phyloP scores from a whole-genome alignment of 2,329 filamentous ascomycete species.

The Simplicillium aogashimaense region DNA sequence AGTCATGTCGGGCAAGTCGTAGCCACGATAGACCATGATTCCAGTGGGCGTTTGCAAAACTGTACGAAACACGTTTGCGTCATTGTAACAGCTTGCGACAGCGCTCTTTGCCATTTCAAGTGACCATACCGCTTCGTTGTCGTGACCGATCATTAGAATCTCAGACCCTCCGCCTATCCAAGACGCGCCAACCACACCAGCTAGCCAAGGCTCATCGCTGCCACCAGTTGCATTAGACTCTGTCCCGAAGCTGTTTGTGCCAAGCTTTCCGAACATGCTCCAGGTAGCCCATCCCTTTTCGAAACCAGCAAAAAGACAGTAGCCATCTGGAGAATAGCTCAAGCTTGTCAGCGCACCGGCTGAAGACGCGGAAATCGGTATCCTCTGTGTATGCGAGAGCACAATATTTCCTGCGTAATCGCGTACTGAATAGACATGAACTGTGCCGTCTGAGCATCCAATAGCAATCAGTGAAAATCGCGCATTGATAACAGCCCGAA shows the following conservation, averaged over 20 bases:
- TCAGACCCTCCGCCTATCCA: conserved; percentile 89
- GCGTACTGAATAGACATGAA: conserved; percentile 83
- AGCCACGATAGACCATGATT: conserved; percentile 87
- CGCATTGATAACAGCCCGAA: conserved; percentile 79
- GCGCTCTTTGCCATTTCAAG: conserved; percentile 91
- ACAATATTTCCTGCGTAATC: conserved; percentile 93
- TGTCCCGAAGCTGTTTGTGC: conserved; percentile 71
- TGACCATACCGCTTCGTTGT: conserved; percentile 72
- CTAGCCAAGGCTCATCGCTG: conserved; percentile 78
- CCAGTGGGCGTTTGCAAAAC: conserved; percentile 81
- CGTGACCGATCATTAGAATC: conserved; percentile 61
- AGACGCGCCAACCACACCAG: conserved; percentile 63
- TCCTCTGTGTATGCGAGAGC: conserved; percentile 65
- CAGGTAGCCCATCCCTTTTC: conserved; percentile 89
- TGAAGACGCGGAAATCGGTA: conserved; percentile 55
- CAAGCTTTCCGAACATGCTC: conserved; percentile 92
- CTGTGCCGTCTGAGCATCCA: conserved; percentile 67
- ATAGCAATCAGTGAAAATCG: conserved; percentile 89
- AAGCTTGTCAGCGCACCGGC: conserved; percentile 67
- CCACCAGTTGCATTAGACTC: conserved; percentile 52
- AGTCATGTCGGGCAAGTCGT: conserved; percentile 82
- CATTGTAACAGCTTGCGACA: conserved; percentile 83
- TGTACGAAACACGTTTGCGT: conserved; percentile 82
- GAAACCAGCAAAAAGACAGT: conserved; percentile 90
- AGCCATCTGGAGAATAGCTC: conserved; percentile 87